A percentile compares a stretch with the other conserved stretches of the same genome.
phyloP scores from a whole-genome alignment of 2,329 filamentous ascomycete genomes.

The Monosporascus sp. region DNA sequence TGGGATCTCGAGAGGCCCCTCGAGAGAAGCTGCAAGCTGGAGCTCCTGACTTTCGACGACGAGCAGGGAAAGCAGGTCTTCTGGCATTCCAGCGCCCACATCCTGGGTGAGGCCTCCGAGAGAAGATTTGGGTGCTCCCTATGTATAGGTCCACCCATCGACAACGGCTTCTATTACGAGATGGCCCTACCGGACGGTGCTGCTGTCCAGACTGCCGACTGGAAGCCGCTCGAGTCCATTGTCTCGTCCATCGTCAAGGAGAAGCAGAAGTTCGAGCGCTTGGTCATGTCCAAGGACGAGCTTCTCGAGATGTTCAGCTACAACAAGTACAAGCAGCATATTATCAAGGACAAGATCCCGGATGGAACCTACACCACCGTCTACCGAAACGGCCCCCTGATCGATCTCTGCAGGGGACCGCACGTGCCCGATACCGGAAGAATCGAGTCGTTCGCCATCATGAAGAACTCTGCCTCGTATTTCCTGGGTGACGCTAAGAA shows the following conservation, averaged over 20 bases:
- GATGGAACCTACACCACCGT: conserved; percentile 90
- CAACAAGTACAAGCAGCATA: conserved; percentile 98
- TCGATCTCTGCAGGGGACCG: conserved; percentile 91
- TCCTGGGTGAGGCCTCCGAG: conserved; percentile 92
- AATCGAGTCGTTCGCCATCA: conserved; percentile 91
- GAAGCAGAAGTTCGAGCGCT: conserved; percentile 89
- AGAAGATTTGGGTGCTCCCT: conserved; percentile 84
- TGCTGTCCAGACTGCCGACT: conserved; percentile 70
- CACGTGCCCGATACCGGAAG: conserved; percentile 91
- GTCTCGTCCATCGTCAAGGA: conserved; percentile 87
- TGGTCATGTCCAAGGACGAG: conserved; percentile 85
- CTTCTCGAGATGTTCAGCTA: conserved; percentile 94
- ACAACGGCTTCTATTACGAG: conserved; percentile 95
- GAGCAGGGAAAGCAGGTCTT: conserved; percentile 84
- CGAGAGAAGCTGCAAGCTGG: conserved; percentile 79
- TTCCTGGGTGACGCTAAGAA: conserved; percentile 92
- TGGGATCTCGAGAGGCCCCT: conserved; percentile 93
- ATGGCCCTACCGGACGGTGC: conserved; percentile 74
- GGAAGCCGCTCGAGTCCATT: conserved; percentile 76
- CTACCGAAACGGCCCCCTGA: conserved; percentile 87
- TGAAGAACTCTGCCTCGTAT: conserved; percentile 73
- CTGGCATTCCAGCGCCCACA: conserved; percentile 95
- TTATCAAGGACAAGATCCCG: conserved; percentile 87
- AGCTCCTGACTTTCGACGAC: conserved; percentile 73
- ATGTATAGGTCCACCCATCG: conserved; percentile 88